Conservation (phyloP, 768 basidiomycete genomes). For the Galerina marginata region DNA sequence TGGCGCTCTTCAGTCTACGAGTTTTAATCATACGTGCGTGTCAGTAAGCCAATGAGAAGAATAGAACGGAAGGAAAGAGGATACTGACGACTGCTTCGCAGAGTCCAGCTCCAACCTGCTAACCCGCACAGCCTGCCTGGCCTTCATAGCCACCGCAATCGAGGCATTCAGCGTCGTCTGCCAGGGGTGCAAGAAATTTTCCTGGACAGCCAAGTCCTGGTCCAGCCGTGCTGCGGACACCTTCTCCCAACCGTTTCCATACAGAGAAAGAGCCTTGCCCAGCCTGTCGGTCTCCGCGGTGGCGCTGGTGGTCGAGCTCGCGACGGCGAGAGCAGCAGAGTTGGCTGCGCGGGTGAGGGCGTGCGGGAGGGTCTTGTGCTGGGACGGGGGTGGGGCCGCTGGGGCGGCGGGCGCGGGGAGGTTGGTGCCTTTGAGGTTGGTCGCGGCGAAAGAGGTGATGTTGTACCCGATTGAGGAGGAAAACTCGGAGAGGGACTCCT, state of each 20-base stretch:
- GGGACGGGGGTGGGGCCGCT: conserved; percentile 52
- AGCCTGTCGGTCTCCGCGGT: conserved; percentile 61
- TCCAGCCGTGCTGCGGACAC: conserved; percentile 75
- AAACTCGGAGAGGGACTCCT: conserved; percentile 47
- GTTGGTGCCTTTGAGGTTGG: conserved; percentile 88
- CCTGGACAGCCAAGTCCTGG: conserved; percentile 77
- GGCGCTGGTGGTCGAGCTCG: conserved; percentile 44
- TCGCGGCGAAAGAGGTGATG: conserved; percentile 84
- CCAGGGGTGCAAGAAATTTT: conserved; percentile 81
- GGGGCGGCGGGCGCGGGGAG: conserved; percentile 73
- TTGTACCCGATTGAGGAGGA: conserved; percentile 62
- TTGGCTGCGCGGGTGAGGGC: conserved; percentile 86
- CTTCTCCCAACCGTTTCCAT: conserved; percentile 85
- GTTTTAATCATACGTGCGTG: background rate
- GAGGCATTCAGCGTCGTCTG: conserved; percentile 84
- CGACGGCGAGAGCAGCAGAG: conserved; percentile 52
- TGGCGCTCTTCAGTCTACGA: conserved; percentile 78
- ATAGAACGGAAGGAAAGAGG: too few species aligned
- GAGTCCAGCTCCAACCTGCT: conserved; percentile 90
- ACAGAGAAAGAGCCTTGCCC: conserved; percentile 76
- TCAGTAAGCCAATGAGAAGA: background rate
- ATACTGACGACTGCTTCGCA: conserved; percentile 83
- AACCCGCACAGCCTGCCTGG: conserved; percentile 78
- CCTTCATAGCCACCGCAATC: conserved; percentile 91
- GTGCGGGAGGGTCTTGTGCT: conserved; percentile 97